Base-by-base conservation (phyloP, 169 alveolate genomes). In the Besnoitia besnoiti region DNA sequence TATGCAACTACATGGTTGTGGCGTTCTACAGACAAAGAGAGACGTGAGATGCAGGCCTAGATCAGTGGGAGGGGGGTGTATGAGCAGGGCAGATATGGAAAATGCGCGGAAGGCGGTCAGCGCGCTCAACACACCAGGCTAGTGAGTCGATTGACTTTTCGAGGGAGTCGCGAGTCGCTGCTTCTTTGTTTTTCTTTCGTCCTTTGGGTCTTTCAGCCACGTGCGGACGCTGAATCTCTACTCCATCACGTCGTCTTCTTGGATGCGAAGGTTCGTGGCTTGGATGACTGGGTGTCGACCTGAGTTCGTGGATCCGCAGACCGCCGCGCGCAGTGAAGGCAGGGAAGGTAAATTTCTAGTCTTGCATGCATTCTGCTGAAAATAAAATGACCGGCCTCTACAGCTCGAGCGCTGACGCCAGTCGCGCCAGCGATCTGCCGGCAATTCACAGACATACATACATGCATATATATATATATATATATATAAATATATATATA, bases 261-360 rank as follows among this genome's bases (percentile, higher is more conserved):
- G 87, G 87, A 2, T 77, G 50, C 87, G 40, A 24, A 42, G 61
- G 30, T 39, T 77, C 33, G 59, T 42, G 21, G 87, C 87, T 8
- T 77, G 87, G 87, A 55, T 55, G 87, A 77, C 87, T 14, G 87
- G 87, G 16, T 40, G 87, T 30, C 55, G 87, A 24, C 87, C 87
- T 51, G 87, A 77, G 55, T 77, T 39, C 59, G 59, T 77, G 37
- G 87, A 77, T 77, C 87, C 87, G 4, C 87, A 77, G 21, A 77
- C 87, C 4, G 87, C 87, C 14, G 87, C 87, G 59, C n/a, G 59
- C 19, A 42, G 59, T 5, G 50, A 39, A 37, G 87, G 87, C n/a
- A 30, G 87, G 1, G 87, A 77, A 77, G 87, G 87, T 77, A 39
- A 19, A 27, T 4, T n/a, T n/a, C n/a, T n/a, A n/a, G n/a, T n/a